Conservation (phyloP, 208 protist species). For the Chromosphaera perkinsii region DNA sequence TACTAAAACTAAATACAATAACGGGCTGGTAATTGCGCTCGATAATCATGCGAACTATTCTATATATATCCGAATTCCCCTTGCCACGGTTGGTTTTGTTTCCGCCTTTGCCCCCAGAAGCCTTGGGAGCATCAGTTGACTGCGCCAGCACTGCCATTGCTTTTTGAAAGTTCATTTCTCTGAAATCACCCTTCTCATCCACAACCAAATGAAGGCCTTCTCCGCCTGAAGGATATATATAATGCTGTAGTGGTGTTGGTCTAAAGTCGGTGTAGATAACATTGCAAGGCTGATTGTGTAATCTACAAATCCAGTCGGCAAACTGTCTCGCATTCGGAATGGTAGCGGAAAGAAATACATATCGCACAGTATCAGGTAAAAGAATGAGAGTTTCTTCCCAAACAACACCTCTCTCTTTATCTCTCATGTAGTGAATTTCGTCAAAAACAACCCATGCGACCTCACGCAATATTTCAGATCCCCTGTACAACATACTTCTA, state of each 20-base stretch:
- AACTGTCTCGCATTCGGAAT: conserved; percentile 99
- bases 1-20: conserved; percentile 93
- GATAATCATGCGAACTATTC: conserved; percentile 93
- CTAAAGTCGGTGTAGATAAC: conserved; percentile 98
- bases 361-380: conserved; percentile 84
- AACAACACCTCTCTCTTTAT: conserved; percentile 97
- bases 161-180: conserved; percentile 90
- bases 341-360: conserved; percentile 99
- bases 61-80: conserved; percentile 24
- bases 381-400: conserved; percentile 99
- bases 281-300: conserved; percentile 91
- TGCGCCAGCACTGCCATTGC: conserved; percentile 66
- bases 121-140: conserved; percentile 1
- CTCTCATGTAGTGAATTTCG: conserved; percentile 99
- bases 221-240: conserved; percentile 91
- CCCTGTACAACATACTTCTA: conserved; percentile 71
- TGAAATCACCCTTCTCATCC: conserved; percentile 79
- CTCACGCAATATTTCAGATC: conserved; percentile 95
- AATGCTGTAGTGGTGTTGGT: conserved; percentile 98
- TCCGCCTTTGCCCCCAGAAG: not conserved
- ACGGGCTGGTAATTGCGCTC: conserved; percentile 89
- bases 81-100: not conserved
- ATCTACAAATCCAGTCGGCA: conserved; percentile 95
- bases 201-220: conserved; percentile 93
- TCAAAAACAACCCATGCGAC: conserved; percentile 99